These are phyloP conservation scores for Naganishia vishniacii DNA, from an alignment of 768 basidiomycete species.

Conservation along the genomic window DNA sequence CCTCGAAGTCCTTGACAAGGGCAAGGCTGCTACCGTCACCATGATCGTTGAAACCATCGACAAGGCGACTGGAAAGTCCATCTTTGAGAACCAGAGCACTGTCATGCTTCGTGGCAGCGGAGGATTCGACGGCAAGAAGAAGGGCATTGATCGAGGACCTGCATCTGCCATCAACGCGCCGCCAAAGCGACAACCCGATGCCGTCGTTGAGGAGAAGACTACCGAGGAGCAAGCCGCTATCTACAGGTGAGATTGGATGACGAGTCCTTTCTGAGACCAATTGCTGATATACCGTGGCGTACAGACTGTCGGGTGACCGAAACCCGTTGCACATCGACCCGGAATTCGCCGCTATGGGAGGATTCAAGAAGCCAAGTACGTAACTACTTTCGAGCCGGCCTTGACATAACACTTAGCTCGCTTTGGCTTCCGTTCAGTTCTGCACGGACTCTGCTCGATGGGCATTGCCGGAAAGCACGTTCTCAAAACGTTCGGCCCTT, in stretches of 20 bases:
- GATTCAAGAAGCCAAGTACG: constrained; percentile 75
- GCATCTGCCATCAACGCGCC: constrained; percentile 74
- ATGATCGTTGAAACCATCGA: constrained; percentile 72
- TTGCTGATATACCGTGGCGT: not conserved
- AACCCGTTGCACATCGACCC: constrained; percentile 93
- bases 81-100: constrained; percentile 90
- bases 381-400: constrained; percentile 38
- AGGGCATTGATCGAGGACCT: constrained; percentile 77
- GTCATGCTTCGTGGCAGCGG: constrained; percentile 88
- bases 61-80: constrained; percentile 65
- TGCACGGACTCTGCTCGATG: constrained; percentile 75
- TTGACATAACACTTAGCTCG: constrained; percentile 43
- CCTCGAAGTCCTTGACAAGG: constrained; percentile 55
- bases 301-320: constrained; percentile 77
- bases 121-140: constrained; percentile 90
- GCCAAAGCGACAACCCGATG: constrained; percentile 79
- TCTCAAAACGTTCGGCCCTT: constrained; percentile 74
- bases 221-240: constrained; percentile 73
- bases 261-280: not conserved
- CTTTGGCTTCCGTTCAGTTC: constrained; percentile 32
- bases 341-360: constrained; percentile 88
- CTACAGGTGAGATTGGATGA: constrained; percentile 61
- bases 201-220: constrained; percentile 82
- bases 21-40: constrained; percentile 88
- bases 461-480: constrained; percentile 92